Base-by-base conservation (phyloP, 2,329 filamentous ascomycete genomes). In the Hirsutella minnesotensis region DNA sequence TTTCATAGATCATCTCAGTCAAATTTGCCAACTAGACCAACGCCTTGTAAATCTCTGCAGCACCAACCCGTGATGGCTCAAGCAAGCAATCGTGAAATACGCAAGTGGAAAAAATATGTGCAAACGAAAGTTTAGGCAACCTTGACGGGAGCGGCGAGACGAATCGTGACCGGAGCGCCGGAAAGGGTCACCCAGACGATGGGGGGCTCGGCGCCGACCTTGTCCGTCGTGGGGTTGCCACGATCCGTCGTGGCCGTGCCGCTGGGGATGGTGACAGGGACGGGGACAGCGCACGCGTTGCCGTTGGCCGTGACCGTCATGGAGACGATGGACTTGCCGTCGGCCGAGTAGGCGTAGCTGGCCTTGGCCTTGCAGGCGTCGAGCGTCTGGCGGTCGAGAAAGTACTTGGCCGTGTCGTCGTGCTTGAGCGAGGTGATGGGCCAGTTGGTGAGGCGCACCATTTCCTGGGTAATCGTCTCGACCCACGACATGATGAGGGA, bases 401-500 rank as follows among this genome's bases (percentile, higher is more conserved):
- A 80, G 3, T 60, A 52, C 4, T 59, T 55, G 10, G 68, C 72
- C 50, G 72, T 61, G 53, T 78, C 70, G 46, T 76, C 68, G 39
- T 54, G 52, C 46, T 50, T 52, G 18, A 54, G 45, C 36, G 52
- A 51, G 5, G 39, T 46, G 34, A 54, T 47, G 33, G 52, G 52
- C 52, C 52, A 54, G 46, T 47, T 43, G 18, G 52, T 54, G 30
- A 79, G 61, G 36, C 75, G 67, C 37, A 63, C 61, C 51, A 78
- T 68, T 50, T 79, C 75, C 48, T 70, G 63, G 2, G 70, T 64
- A 18, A 74, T 56, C 2, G 63, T 66, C 56, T 78, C 74, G 16
- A 70, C 65, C 75, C 75, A 79, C 12, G 68, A 69, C 56, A 76
- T 72, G 47, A 77, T 63, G 16, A 79, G 65, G 2, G 73, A 75